phyloP scores from a whole-genome alignment of 139 green algal species.

The Coelastrella sp. region DNA sequence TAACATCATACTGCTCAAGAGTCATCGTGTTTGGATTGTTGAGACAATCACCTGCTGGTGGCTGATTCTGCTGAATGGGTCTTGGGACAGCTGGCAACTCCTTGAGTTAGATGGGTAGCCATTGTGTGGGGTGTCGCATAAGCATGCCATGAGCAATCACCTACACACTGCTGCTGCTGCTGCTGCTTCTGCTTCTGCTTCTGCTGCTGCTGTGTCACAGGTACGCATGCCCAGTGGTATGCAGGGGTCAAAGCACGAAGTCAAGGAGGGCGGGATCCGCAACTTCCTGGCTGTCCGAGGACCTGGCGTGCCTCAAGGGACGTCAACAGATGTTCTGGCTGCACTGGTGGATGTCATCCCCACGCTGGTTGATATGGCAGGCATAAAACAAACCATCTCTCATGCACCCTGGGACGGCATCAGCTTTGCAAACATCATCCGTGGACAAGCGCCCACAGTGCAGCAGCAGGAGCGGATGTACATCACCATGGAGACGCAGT shows the following conservation, averaged over 20 bases:
- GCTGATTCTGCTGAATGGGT: no score
- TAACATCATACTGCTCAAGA: background rate
- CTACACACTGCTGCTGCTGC: background rate
- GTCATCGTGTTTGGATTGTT: no score
- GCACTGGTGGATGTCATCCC: constrained; percentile 27
- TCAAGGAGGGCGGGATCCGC: constrained; percentile 22
- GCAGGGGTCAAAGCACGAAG: constrained; percentile 16
- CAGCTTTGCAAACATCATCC: constrained; percentile 36
- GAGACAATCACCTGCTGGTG: no score
- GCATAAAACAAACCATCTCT: background rate
- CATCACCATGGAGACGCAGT: constrained; percentile 27
- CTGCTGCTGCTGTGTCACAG: background rate
- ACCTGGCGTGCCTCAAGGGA: constrained; percentile 18
- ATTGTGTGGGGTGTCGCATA: no score
- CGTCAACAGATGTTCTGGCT: background rate
- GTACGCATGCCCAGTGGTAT: constrained; percentile 40
- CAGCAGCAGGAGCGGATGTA: constrained; percentile 8
- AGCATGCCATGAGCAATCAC: background rate
- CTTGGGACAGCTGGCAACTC: no score
- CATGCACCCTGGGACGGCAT: constrained; percentile 4
- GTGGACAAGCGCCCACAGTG: background rate
- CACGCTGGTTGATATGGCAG: constrained; percentile 16
- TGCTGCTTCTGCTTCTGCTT: background rate
- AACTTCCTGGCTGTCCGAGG: constrained; percentile 22
- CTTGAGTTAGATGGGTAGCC: no score